phyloP scores from a whole-genome alignment of 176 grass and related monocot species.

The Aegilops bicornis region DNA sequence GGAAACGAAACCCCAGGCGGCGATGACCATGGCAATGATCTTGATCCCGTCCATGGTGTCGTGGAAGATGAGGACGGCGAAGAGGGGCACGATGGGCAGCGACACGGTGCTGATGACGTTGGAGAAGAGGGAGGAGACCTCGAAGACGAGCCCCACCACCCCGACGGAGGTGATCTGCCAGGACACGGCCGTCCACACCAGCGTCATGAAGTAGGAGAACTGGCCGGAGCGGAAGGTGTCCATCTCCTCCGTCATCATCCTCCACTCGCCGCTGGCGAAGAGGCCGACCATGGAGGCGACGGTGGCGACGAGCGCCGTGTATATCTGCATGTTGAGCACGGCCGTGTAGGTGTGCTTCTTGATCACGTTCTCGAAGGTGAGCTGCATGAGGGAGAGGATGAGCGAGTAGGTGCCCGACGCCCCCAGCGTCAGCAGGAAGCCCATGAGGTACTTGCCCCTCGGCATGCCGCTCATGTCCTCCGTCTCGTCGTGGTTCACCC shows the following conservation, averaged over 20 bases:
- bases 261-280: constrained; percentile 77
- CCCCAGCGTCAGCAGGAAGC: constrained; percentile 69
- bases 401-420: constrained; percentile 72
- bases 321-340: constrained; percentile 72
- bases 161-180: constrained; percentile 78
- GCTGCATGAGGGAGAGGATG: constrained; percentile 79
- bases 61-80: constrained; percentile 63
- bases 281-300: constrained; percentile 46
- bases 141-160: constrained; percentile 68
- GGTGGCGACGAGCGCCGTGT: constrained; percentile 48
- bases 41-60: constrained; percentile 75
- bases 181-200: constrained; percentile 57
- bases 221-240: constrained; percentile 52
- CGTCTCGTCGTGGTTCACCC: constrained; percentile 40
- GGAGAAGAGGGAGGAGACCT: constrained; percentile 72
- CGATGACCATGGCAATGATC: constrained; percentile 69
- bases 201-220: constrained; percentile 79
- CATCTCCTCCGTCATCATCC: constrained; percentile 59
- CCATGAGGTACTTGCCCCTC: constrained; percentile 36
- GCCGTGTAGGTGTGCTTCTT: constrained; percentile 51
- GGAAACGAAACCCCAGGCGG: constrained; percentile 75
- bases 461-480: constrained; percentile 6
- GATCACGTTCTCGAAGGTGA: constrained; percentile 72
- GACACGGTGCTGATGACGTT: constrained; percentile 71
- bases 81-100: constrained; percentile 60